A percentile compares a stretch with the other conserved stretches of the same genome.
Evolutionary conservation across 2,329 filamentous ascomycete species (phyloP).

Genomic region (Aureobasidium sp.): DNA sequence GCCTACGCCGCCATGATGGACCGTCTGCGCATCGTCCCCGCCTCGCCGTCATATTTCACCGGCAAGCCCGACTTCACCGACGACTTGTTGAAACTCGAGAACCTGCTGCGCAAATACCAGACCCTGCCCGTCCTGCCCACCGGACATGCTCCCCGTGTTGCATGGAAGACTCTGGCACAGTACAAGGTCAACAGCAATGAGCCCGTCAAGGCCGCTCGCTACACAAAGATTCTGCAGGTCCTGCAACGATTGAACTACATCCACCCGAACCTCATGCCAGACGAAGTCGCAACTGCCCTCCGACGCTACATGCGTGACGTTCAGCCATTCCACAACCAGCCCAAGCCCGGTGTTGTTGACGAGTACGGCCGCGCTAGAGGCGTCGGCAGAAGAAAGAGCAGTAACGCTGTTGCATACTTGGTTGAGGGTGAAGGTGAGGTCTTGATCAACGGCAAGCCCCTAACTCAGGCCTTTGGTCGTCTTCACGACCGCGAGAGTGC

Average conservation of each 20-base stretch:
- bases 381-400: conserved; percentile 80
- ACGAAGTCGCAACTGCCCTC: conserved; percentile 59
- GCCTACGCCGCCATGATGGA: conserved; percentile 24
- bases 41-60: conserved; percentile 92
- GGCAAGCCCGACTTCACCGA: conserved; percentile 81
- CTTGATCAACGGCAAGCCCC: conserved; percentile 79
- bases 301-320: conserved; percentile 66
- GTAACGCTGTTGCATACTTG: conserved; percentile 74
- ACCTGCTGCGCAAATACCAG: conserved; percentile 64
- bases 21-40: conserved; percentile 64
- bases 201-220: conserved; percentile 67
- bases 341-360: conserved; percentile 63
- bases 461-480: conserved; percentile 74
- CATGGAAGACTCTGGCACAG: conserved; percentile 73
- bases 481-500: conserved; percentile 93
- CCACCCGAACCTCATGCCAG: conserved; percentile 67
- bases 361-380: conserved; percentile 70
- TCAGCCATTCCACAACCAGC: conserved; percentile 60
- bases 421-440: conserved; percentile 91
- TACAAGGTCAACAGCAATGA: conserved; percentile 68
- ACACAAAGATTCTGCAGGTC: conserved; percentile 66
- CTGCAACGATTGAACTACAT: conserved; percentile 80
- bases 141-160: conserved; percentile 61
- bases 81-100: conserved; percentile 65
- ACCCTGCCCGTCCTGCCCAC: conserved; percentile 62